Conservation (phyloP, 495 filamentous ascomycete species). For the Evansstolkia leycettana region DNA sequence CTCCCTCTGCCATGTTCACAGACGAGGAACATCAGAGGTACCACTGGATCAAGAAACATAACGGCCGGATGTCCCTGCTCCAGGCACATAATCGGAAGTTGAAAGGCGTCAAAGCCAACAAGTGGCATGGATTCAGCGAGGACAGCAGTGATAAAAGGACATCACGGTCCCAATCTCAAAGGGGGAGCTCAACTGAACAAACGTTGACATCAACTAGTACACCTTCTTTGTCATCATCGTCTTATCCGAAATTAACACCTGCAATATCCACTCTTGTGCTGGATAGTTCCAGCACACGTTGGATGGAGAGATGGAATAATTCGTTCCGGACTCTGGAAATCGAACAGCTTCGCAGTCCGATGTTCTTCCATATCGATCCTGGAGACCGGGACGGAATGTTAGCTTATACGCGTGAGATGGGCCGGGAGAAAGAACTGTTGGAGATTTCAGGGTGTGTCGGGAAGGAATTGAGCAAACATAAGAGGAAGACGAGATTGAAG, state of each 20-base stretch:
- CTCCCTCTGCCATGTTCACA: conserved; percentile 52
- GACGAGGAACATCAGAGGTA: conserved; percentile 54
- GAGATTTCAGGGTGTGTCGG: conserved; percentile 50
- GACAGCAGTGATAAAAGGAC: conserved; percentile 5
- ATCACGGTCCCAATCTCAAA: too few relatives aligned
- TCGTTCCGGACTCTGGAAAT: conserved; percentile 46
- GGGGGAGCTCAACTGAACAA: too few relatives aligned
- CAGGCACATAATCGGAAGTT: conserved; percentile 16
- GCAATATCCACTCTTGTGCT: conserved; percentile 32
- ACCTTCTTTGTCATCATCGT: conserved; percentile 14
- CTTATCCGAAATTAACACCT: conserved; percentile 1
- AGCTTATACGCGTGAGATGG: conserved; percentile 42
- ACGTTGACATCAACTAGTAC: conserved; percentile 9
- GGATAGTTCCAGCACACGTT: conserved; percentile 37
- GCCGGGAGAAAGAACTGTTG: conserved; percentile 35
- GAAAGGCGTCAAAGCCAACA: conserved; percentile 18
- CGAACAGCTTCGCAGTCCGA: conserved; percentile 47
- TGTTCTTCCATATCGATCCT: conserved; percentile 58
- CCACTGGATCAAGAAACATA: conserved; percentile 49
- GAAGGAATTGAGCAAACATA: conserved; percentile 52
- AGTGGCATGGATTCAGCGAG: conserved; percentile 12
- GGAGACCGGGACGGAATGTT: conserved; percentile 50
- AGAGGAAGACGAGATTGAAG: conserved; percentile 37
- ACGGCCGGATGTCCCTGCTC: conserved; percentile 30
- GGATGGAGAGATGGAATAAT: conserved; percentile 46